Conservation (phyloP, 2,329 filamentous ascomycete species). For the Ceratocystis smalleyi region DNA sequence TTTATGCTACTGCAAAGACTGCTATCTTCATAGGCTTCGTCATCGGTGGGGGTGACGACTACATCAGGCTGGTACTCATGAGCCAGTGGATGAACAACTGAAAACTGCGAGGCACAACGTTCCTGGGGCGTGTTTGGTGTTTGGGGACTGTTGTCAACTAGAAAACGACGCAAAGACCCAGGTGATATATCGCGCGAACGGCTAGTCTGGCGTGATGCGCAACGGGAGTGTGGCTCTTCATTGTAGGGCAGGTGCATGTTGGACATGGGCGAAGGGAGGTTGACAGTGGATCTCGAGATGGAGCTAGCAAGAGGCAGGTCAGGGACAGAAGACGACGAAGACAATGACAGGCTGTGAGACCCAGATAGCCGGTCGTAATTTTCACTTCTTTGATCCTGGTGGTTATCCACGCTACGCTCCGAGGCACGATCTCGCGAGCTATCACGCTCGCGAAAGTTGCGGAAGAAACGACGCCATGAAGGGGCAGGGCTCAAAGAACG, state of each 20-base stretch:
- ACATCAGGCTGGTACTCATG: slow-evolving; percentile 7
- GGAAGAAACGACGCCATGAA: slow-evolving; percentile 38
- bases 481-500: slow-evolving; percentile 36
- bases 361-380: background rate
- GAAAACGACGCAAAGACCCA: slow-evolving; percentile 37
- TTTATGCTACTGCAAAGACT: background rate
- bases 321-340: background rate
- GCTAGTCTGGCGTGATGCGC: slow-evolving; percentile 5
- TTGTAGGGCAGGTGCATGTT: background rate
- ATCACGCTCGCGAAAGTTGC: slow-evolving; percentile 25
- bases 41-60: slow-evolving; percentile 11
- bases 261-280: background rate
- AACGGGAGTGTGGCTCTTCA: slow-evolving; percentile 1
- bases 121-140: background rate
- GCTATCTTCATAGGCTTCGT: background rate
- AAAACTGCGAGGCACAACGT: slow-evolving; percentile 20
- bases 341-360: slow-evolving; percentile 11
- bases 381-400: background rate
- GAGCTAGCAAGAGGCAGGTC: background rate
- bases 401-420: slow-evolving; percentile 17
- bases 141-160: slow-evolving; percentile 30
- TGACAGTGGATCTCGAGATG: slow-evolving; percentile 1
- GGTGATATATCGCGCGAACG: slow-evolving; percentile 37
- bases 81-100: slow-evolving; percentile 1
- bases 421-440: slow-evolving; percentile 23